These are phyloP conservation scores for Fusarium agapanthi DNA, from an alignment of 2,329 filamentous ascomycete genomes.

Conservation along the genomic window DNA sequence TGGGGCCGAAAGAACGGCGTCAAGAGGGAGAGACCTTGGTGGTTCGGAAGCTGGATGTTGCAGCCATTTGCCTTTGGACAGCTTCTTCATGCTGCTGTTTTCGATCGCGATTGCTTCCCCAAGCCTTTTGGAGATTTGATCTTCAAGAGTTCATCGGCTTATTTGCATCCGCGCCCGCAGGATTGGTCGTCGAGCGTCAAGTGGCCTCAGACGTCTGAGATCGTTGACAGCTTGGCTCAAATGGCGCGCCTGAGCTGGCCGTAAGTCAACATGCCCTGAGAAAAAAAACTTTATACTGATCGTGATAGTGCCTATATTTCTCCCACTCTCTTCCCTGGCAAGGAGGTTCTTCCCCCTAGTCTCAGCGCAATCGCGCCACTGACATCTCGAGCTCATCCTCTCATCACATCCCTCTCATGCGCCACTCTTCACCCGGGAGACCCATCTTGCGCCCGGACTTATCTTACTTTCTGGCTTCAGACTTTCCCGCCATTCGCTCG, in stretches of 20 bases:
- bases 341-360: constrained; percentile 70
- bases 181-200: constrained; percentile 70
- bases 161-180: constrained; percentile 77
- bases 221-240: constrained; percentile 82
- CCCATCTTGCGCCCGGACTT: constrained; percentile 87
- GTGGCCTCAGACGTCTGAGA: constrained; percentile 80
- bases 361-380: constrained; percentile 78
- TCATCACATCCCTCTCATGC: constrained; percentile 86
- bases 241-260: constrained; percentile 89
- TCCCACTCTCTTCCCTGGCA: constrained; percentile 84
- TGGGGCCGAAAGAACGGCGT: constrained; percentile 65
- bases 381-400: constrained; percentile 84
- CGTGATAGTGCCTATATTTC: constrained; percentile 74
- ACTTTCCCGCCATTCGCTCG: constrained; percentile 82
- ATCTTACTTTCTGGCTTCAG: constrained; percentile 85
- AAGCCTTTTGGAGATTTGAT: constrained; percentile 58
- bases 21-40: constrained; percentile 75
- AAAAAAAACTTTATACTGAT: background rate
- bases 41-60: constrained; percentile 85
- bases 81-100: constrained; percentile 78
- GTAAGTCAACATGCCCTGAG: constrained; percentile 55
- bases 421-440: constrained; percentile 88
- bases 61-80: constrained; percentile 81
- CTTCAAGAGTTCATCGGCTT: constrained; percentile 79
- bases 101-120: constrained; percentile 79